These are phyloP conservation scores for Thielaviopsis cerberus DNA, from an alignment of 2,329 filamentous ascomycete genomes.

Conservation along the genomic window DNA sequence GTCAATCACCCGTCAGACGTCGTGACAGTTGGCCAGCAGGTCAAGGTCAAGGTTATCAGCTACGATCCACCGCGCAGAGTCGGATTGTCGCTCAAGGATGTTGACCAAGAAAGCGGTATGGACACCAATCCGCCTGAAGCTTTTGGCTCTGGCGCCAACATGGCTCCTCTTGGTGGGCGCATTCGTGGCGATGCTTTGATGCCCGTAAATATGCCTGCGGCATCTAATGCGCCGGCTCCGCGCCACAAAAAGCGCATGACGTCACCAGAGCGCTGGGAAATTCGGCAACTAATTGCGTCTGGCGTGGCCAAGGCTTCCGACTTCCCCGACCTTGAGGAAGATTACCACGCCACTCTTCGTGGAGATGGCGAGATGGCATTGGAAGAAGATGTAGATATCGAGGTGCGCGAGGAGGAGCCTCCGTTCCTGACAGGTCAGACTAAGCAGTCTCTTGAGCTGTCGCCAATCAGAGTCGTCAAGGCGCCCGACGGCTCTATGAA, in stretches of 20 bases:
- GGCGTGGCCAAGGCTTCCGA: conserved; percentile 84
- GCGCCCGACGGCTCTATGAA: conserved; percentile 97
- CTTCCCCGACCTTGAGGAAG: conserved; percentile 85
- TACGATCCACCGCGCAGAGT: conserved; percentile 58
- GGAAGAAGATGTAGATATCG: conserved; percentile 93
- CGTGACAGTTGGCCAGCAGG: conserved; percentile 57
- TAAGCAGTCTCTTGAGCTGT: conserved; percentile 85
- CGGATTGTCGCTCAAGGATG: conserved; percentile 90
- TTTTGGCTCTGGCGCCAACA: conserved; percentile 79
- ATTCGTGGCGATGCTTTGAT: conserved; percentile 20
- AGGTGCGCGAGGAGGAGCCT: conserved; percentile 88
- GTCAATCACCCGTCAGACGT: conserved; percentile 87
- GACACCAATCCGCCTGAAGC: conserved; percentile 64
- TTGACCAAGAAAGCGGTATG: conserved; percentile 72
- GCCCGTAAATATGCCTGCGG: conserved; percentile 18
- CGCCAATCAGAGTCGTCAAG: conserved; percentile 89
- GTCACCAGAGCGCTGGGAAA: conserved; percentile 93
- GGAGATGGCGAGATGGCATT: conserved; percentile 79
- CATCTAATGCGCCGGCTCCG: conserved; percentile 20
- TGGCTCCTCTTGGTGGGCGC: conserved; percentile 57
- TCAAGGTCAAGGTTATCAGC: conserved; percentile 85
- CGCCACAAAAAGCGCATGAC: conserved; percentile 80
- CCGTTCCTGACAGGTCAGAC: conserved; percentile 92
- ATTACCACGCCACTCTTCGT: conserved; percentile 72
- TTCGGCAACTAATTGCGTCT: conserved; percentile 86